phyloP scores from a whole-genome alignment of 495 filamentous ascomycete species.

The Xylaria sp. region DNA sequence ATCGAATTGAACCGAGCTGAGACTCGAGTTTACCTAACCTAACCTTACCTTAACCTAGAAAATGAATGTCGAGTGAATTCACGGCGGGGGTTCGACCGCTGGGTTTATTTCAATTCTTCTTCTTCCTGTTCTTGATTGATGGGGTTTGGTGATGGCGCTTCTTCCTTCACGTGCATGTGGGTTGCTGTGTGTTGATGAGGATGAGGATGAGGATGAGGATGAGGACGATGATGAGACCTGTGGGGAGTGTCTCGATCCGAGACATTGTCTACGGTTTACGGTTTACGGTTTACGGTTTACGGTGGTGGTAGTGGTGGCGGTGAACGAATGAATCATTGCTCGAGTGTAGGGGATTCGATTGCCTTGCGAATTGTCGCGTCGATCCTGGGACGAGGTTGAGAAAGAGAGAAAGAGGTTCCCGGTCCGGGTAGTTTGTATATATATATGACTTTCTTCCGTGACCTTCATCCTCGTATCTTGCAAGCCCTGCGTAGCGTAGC shows the following conservation, averaged over 20 bases:
- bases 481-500: no score
- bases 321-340: background rate
- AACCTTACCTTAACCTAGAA: no score
- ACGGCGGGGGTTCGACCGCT: background rate
- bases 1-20: no score
- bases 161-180: background rate
- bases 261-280: background rate
- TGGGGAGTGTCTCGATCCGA: background rate
- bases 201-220: no score
- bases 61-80: background rate
- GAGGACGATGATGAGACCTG: background rate
- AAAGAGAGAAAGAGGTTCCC: no score
- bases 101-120: background rate
- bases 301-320: background rate
- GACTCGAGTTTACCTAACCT: no score
- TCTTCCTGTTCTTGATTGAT: no score
- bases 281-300: background rate
- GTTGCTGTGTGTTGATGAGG: no score
- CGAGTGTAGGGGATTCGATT: background rate
- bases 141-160: background rate
- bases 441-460: no score
- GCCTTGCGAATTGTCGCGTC: background rate
- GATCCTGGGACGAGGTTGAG: no score
- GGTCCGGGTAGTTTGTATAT: no score
- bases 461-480: no score